These are phyloP conservation scores for Sphaerulina musiva DNA, from an alignment of 2,329 filamentous ascomycete species.

Conservation along the genomic window DNA sequence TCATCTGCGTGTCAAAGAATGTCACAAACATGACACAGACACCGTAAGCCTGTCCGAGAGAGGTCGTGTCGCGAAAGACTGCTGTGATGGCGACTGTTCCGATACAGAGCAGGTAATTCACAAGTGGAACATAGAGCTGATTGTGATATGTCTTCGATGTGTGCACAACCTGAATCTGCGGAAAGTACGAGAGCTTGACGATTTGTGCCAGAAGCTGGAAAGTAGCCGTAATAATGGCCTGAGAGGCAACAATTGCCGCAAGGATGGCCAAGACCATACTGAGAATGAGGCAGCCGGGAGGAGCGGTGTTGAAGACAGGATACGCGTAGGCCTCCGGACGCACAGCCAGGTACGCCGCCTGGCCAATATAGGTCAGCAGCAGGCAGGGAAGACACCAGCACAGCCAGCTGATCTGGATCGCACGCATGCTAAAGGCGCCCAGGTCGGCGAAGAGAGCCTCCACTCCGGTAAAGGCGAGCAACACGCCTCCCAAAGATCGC, in stretches of 20 bases:
- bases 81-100: slow-evolving; percentile 58
- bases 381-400: slow-evolving; percentile 61
- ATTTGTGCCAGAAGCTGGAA: slow-evolving; percentile 61
- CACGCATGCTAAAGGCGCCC: slow-evolving; percentile 57
- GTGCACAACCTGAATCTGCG: slow-evolving; percentile 66
- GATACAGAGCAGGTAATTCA: slow-evolving; percentile 71
- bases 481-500: slow-evolving; percentile 57
- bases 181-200: slow-evolving; percentile 65
- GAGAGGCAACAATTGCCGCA: slow-evolving; percentile 64
- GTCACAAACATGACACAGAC: slow-evolving; percentile 75
- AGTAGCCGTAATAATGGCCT: slow-evolving; percentile 67
- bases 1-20: slow-evolving; percentile 69
- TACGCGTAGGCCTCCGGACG: slow-evolving; percentile 58
- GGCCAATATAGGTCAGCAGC: slow-evolving; percentile 61
- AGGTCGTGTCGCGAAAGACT: slow-evolving; percentile 57
- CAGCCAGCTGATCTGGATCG: slow-evolving; percentile 68
- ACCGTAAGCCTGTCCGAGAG: slow-evolving; percentile 67
- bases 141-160: slow-evolving; percentile 64
- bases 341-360: slow-evolving; percentile 63
- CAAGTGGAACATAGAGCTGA: slow-evolving; percentile 67
- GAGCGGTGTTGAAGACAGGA: slow-evolving; percentile 66
- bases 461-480: slow-evolving; percentile 68
- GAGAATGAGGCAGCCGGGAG: slow-evolving; percentile 61
- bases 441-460: slow-evolving; percentile 72
- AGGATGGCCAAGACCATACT: slow-evolving; percentile 62